These are phyloP conservation scores for Sporothrix inflata DNA, from an alignment of 2,329 filamentous ascomycete species.

Conservation along the genomic window DNA sequence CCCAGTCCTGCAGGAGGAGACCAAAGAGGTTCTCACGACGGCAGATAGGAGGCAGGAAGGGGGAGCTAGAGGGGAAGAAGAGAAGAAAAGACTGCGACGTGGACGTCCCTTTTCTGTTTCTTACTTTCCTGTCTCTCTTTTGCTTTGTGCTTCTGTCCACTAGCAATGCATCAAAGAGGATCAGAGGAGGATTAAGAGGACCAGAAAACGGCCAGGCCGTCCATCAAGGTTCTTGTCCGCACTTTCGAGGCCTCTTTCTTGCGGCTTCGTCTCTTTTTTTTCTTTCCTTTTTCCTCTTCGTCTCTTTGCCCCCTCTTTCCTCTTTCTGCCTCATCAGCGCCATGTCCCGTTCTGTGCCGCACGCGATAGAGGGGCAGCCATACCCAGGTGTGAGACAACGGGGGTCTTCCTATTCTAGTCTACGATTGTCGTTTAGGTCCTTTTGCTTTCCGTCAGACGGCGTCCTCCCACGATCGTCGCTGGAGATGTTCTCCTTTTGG, in stretches of 20 bases:
- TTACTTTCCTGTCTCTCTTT: background rate
- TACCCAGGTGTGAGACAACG: background rate
- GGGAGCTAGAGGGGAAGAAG: background rate
- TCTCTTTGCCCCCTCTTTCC: background rate
- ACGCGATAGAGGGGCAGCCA: constrained; percentile 3
- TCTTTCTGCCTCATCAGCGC: background rate
- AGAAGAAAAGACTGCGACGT: background rate
- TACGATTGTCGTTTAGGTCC: background rate
- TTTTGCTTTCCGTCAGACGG: background rate
- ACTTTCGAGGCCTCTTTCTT: background rate
- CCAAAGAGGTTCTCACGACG: constrained; percentile 29
- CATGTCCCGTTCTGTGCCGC: background rate
- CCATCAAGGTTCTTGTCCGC: constrained; percentile 21
- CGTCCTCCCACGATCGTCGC: background rate
- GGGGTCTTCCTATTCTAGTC: background rate
- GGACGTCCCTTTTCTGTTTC: too few species aligned
- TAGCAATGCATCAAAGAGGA: constrained; percentile 1
- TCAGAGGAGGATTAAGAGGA: constrained; percentile 19
- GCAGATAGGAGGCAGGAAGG: background rate
- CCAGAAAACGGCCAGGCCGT: background rate
- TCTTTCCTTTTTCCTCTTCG: background rate
- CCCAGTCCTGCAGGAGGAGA: background rate
- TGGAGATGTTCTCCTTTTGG: background rate
- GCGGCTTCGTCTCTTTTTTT: background rate
- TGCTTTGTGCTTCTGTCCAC: background rate